Percentiles rank a stretch among this genome's conserved stretches.
Conservation (phyloP, 1,284 basidiomycete genomes). For the Rhodotorula mucilaginosa region DNA sequence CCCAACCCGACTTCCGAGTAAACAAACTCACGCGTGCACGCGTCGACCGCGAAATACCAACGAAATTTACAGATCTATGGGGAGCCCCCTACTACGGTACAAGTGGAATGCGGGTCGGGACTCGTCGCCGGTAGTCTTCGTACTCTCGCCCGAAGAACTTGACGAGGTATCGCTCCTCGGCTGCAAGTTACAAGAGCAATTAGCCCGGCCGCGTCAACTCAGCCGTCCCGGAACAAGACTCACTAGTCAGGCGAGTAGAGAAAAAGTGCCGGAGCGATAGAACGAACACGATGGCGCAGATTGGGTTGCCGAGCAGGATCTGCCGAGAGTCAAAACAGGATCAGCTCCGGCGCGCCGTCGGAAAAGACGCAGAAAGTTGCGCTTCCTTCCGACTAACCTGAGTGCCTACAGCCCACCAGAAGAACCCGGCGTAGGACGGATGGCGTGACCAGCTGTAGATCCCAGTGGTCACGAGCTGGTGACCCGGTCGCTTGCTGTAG, state of each 20-base stretch:
- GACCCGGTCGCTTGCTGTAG: conserved; percentile 65
- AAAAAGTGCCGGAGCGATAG: conserved; percentile 83
- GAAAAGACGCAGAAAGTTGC: too few species aligned
- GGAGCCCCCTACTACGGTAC: conserved; percentile 46
- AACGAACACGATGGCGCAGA: conserved; percentile 59
- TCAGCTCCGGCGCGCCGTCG: neutral
- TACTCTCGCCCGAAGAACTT: conserved; percentile 82
- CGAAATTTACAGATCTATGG: too few species aligned
- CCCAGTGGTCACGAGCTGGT: conserved; percentile 72
- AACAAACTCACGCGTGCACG: neutral
- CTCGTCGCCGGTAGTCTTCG: conserved; percentile 62
- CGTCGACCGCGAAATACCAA: neutral
- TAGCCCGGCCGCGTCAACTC: too few species aligned
- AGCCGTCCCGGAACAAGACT: conserved; percentile 44
- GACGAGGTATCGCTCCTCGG: conserved; percentile 69
- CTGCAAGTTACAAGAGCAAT: conserved; percentile 50
- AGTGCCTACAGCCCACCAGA: conserved; percentile 94
- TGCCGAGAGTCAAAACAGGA: conserved; percentile 52
- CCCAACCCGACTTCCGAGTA: too few species aligned
- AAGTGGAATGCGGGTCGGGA: conserved; percentile 72
- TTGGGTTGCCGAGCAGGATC: conserved; percentile 81
- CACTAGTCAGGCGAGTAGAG: conserved; percentile 71
- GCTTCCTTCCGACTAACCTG: conserved; percentile 28
- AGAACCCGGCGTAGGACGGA: conserved; percentile 96
- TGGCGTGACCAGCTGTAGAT: conserved; percentile 86